Base-by-base conservation (phyloP, 331 rosid species). In the Telfairia occidentalis region DNA sequence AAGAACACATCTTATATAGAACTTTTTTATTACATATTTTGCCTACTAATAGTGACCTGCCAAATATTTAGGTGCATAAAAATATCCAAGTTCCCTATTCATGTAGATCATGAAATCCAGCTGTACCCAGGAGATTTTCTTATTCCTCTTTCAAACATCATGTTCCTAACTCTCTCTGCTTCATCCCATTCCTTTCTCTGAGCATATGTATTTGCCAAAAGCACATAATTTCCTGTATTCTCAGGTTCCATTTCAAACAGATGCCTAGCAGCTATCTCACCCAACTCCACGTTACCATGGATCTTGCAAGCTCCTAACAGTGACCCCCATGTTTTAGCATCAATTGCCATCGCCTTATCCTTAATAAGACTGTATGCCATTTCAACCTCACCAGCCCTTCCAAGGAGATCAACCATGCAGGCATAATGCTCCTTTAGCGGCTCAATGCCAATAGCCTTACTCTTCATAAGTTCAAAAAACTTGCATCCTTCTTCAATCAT, bases 361-460 rank as follows among this genome's bases (percentile, higher is more conserved):
- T 35, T 77, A 24, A 86, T 66, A 73, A 89, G 72, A 75, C 26
- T 71, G 65, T 83, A 79, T 35, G 97, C 96, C 83, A 63, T 85
- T 59, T 87, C 86, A 28, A 88, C 77, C 65, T 84, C 78, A 61
- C 92, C 89, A 4, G 89, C 91, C 78, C 88, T 85, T 50, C 92
- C 94, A 61, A 92, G 83, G 60, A 92, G 89, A 78, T 92, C 94
- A 78, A 89, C 87, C 63, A 89, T 76, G 80, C 96, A 92, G 73
- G 89, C 37, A 81, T 82, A 88, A 69, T 92, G 94, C 85, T 88
- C 89, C 34, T 84, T 85, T 66, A 79, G 78, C 13, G 87, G 96
- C 71, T 81, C 66, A 13, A 90, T 86, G 45, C 82, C 75, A 34
- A 76, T 89, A 43, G 67, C 89, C 40, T 5, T 70, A n/a, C n/a